Base-by-base conservation (phyloP, 805 yeast genomes). In the Ogataea saltuana region DNA sequence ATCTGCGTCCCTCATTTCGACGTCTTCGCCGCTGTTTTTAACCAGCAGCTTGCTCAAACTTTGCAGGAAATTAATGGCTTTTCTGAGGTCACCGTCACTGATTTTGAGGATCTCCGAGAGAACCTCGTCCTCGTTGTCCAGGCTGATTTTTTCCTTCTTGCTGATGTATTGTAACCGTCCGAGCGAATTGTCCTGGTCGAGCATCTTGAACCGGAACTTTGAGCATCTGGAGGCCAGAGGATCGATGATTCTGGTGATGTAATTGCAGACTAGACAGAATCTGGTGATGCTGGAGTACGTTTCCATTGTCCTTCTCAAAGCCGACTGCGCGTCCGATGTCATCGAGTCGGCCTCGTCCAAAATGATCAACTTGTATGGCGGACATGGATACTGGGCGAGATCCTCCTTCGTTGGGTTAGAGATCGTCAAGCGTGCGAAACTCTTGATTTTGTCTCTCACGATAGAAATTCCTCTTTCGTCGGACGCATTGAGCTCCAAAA, bases 201-300 rank as follows among this genome's bases (percentile, higher is more conserved):
- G 72, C 29, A 85, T 79, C 55, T 82, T 82, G 70, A 93, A 93
- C 54, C 99, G 72, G 64, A 93, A 93, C 64, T 93, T 93, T 30
- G 97, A 88, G 67, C 99, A 93, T 61, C 99, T 77, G 38, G 96
- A 88, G 4, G 98, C 97, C 46, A 93, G 69, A 2, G 99, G 99
- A 56, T 91, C 98, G 50, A 93, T 93, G 54, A 93, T 93, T 46
- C 98, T 75, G 2, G 99, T 93, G 49, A 93, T 93, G 67, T 93
- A 93, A 63, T 93, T 93, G 72, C 99, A 93, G 39, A 93, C 85
- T 48, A 93, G 69, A 64, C 98, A 93, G 67, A 93, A 93, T 55
- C 99, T 76, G 1, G 99, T 87, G 41, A 89, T 88, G 29, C 79
- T 76, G 1, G 98, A 85, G 65, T 87, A 90, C 3, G 83, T 86